phyloP scores from a whole-genome alignment of 164 flowering plant genomes.

The Taxillus chinensis region DNA sequence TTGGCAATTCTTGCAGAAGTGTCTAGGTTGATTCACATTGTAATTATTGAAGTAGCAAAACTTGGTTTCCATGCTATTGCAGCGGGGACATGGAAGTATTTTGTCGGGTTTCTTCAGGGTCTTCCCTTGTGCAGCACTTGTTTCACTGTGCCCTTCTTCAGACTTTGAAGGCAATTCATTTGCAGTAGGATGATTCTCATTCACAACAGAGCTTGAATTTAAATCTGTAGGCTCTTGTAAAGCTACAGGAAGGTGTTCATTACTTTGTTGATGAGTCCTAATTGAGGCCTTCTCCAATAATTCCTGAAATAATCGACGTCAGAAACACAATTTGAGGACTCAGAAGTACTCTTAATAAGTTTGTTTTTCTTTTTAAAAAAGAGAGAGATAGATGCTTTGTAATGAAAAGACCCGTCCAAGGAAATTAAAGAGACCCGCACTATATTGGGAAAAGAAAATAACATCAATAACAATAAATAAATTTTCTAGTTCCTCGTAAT shows the following conservation, averaged over 20 bases:
- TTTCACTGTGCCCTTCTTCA: conserved; percentile 28
- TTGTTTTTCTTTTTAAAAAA: too few species aligned
- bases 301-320: conserved; percentile 12
- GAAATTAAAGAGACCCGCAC: too few species aligned
- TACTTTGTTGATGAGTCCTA: conserved; percentile 7
- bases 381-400: too few species aligned
- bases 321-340: neutral
- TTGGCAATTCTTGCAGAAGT: conserved; percentile 66
- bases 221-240: conserved; percentile 13
- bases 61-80: conserved; percentile 67
- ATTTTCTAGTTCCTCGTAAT: too few species aligned
- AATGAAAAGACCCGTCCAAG: too few species aligned
- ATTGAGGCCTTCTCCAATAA: conserved; percentile 4
- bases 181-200: conserved; percentile 21
- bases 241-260: conserved; percentile 4
- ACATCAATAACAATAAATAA: too few species aligned
- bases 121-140: conserved; percentile 28
- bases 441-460: too few species aligned
- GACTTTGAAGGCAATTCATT: conserved; percentile 12
- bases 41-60: conserved; percentile 68
- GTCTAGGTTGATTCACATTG: conserved; percentile 64
- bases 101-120: conserved; percentile 47
- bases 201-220: conserved; percentile 13
- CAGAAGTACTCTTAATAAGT: neutral
- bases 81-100: conserved; percentile 58